Conservation (phyloP, 2,329 filamentous ascomycete genomes). For the Drechslerella dactyloides region DNA sequence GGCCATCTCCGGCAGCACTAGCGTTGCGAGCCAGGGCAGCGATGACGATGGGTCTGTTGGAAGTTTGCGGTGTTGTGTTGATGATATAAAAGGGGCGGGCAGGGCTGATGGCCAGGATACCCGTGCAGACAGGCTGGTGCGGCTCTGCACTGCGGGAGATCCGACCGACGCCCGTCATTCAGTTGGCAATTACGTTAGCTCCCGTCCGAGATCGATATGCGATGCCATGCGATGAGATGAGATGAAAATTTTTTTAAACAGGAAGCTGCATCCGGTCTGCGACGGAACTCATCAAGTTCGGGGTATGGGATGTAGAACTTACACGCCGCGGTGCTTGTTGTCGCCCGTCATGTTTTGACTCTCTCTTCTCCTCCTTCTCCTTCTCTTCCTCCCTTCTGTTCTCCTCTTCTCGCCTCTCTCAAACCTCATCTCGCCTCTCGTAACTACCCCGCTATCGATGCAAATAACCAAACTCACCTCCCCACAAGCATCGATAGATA, state of each 20-base stretch:
- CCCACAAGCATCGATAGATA: background rate
- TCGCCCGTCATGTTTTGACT: background rate
- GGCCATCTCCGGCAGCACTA: background rate
- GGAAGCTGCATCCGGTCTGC: background rate
- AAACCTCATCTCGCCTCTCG: background rate
- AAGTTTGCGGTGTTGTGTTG: constrained; percentile 2
- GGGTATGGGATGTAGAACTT: background rate
- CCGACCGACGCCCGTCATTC: too few species aligned
- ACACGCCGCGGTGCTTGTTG: background rate
- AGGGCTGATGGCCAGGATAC: constrained; percentile 4
- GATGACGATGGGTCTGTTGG: constrained; percentile 7
- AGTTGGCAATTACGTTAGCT: constrained; percentile 1
- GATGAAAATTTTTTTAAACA: background rate
- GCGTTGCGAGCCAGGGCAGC: background rate
- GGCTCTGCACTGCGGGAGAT: constrained; percentile 4
- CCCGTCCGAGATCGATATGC: background rate
- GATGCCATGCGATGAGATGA: background rate
- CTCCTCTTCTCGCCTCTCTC: too few species aligned
- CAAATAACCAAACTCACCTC: too few species aligned
- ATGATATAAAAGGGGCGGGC: too few species aligned
- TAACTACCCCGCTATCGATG: constrained; percentile 3
- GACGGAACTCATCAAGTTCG: background rate
- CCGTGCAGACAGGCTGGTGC: background rate
- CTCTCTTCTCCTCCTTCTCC: background rate
- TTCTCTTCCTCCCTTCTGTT: background rate